Base-by-base conservation (phyloP, 441 rosid genomes). In the Aleurites moluccanus region DNA sequence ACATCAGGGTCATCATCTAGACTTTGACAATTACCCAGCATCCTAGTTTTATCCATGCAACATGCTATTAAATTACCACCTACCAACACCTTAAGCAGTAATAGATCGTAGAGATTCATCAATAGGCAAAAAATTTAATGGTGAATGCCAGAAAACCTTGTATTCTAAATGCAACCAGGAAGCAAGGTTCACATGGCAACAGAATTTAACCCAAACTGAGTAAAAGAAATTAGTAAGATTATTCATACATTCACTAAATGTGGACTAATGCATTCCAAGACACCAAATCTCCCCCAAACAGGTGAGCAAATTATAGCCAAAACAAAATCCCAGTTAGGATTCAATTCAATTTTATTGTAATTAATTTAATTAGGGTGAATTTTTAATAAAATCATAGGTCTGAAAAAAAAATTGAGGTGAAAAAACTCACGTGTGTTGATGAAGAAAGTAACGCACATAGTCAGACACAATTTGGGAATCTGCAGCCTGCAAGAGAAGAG, bases 391-490 rank as follows among this genome's bases (percentile, higher is more conserved):
- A 38, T 38, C 40, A 6, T 38, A 38, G 0, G 40, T 38, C 40
- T 6, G 40, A 0, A n/a, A n/a, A n/a, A n/a, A n/a, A n/a, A n/a
- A n/a, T n/a, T n/a, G n/a, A 35, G 20, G 18, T 50, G 2, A 50
- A 18, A 35, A 45, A 25, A 84, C 98, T 86, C 25, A 95, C 97
- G 99, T 96, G 66, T 93, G 99, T 72, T 93, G 99, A 77, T 96
- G 94, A 76, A 96, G 97, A 73, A 89, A 93, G 86, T 92, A 84
- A 10, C 97, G 92, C 35, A 96, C 99, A 72, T 92, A 93, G 69
- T 96, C 99, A 0, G 99, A 96, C 20, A 96, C 94, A 80, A 86
- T 79, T 78, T 96, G 99, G 73, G 98, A 93, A 90, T 92, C 99
- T 10, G 99, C 99, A 70, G 99, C 99, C 99, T 93, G 82, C 57